Base-by-base conservation (phyloP, 352 stramenopile genomes). In the Salisapilia sapeloensis region DNA sequence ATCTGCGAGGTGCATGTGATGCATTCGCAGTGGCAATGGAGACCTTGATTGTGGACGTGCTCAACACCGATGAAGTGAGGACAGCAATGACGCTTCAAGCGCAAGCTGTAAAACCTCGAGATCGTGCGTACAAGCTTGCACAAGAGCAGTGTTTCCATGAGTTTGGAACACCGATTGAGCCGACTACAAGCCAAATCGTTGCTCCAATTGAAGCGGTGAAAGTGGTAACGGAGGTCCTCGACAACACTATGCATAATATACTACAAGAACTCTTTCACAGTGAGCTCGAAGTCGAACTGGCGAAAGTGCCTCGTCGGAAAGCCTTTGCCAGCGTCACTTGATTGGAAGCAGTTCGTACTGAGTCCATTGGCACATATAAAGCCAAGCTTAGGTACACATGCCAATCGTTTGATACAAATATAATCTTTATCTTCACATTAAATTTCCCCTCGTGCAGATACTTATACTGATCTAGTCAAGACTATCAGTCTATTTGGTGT, bases 211-310 rank as follows among this genome's bases (percentile, higher is more conserved):
- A n/a, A n/a, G n/a, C n/a, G n/a, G n/a, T n/a, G n/a, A n/a, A n/a
- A n/a, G n/a, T n/a, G n/a, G n/a, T n/a, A n/a, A n/a, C n/a, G n/a
- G 56, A 22, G 21, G 48, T 89, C 22, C 50, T 85, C 31, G 74
- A 89, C 29, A 89, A 89, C 45, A 81, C 74, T 1, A 60, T 85
- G 25, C 56, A 70, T 35, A 85, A 86, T 45, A 55, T 85, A 26
- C 45, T 89, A 14, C 74, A 89, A 39, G 74, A 89, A 35, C 64
- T 89, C 19, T 83, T 82, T 46, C 59, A 82, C 39, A 60, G 64
- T 7, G 74, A 84, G 29, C 35, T 89, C 18, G 67, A 80, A 25
- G 39, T 64, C 17, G 63, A 82, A n/a, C 34, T 86, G 16, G 30
- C 60, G 0, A 84, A 67, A 32, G 50, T 89, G 12, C 64, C 70